These are phyloP conservation scores for Gloeostereum incarnatum DNA, from an alignment of 768 basidiomycete genomes.

Conservation along the genomic window DNA sequence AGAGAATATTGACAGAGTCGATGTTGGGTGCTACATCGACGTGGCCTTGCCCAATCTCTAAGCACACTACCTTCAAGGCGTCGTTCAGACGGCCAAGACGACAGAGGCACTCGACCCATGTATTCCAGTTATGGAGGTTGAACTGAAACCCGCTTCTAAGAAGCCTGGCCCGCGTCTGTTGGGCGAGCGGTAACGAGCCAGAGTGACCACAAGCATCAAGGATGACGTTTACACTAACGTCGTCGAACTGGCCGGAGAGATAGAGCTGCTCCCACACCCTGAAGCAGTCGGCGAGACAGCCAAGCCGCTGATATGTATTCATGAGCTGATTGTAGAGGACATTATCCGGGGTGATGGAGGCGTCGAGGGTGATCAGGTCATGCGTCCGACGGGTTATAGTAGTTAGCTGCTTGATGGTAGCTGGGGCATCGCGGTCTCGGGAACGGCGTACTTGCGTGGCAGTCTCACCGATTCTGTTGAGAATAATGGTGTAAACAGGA, in stretches of 20 bases:
- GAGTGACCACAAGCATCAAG: constrained; percentile 76
- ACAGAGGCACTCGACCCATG: constrained; percentile 83
- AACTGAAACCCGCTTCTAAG: constrained; percentile 38
- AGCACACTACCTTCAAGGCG: constrained; percentile 53
- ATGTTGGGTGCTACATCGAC: constrained; percentile 36
- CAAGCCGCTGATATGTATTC: constrained; percentile 80
- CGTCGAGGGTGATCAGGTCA: constrained; percentile 69
- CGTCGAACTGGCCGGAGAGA: constrained; percentile 45
- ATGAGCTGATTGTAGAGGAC: constrained; percentile 78
- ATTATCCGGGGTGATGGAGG: constrained; percentile 62
- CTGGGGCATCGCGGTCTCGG: neutral
- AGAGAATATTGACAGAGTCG: constrained; percentile 31
- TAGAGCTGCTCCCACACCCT: constrained; percentile 75
- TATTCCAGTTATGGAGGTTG: constrained; percentile 68
- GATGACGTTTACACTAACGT: constrained; percentile 70
- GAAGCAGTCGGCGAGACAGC: constrained; percentile 61
- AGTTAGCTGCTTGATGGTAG: constrained; percentile 25
- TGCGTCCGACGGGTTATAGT: constrained; percentile 57
- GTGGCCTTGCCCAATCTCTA: constrained; percentile 48
- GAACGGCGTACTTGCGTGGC: constrained; percentile 15
- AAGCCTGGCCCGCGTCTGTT: constrained; percentile 45
- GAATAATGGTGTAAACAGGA: constrained; percentile 58
- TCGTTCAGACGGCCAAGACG: constrained; percentile 56
- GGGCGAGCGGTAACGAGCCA: constrained; percentile 38
- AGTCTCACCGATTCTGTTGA: constrained; percentile 42